phyloP scores from a whole-genome alignment of 2,329 filamentous ascomycete genomes.

The Cladophialophora exuberans region DNA sequence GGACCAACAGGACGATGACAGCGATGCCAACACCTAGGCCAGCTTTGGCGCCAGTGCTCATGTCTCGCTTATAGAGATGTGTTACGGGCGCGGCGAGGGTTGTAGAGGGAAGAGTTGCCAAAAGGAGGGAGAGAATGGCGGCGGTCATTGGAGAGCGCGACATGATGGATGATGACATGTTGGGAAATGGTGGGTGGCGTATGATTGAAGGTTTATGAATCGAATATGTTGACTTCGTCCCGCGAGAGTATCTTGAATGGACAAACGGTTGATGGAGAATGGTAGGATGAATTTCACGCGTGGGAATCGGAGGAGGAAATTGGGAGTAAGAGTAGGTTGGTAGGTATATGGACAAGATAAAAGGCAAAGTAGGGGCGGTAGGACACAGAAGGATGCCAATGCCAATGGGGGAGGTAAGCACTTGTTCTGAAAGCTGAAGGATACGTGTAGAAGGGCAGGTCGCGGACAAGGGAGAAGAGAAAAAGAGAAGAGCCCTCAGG shows the following conservation, averaged over 20 bases:
- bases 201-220: not conserved
- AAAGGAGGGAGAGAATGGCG: conserved; percentile 14
- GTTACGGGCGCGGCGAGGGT: conserved; percentile 23
- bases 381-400: conserved; percentile 8
- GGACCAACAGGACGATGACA: conserved; percentile 26
- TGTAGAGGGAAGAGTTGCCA: conserved; percentile 19
- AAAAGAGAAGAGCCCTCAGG: conserved; percentile 1
- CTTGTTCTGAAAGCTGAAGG: conserved; percentile 16
- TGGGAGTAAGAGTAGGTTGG: conserved; percentile 3
- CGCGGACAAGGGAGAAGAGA: conserved; percentile 6
- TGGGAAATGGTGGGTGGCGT: not conserved
- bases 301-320: conserved; percentile 4
- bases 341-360: conserved; percentile 3
- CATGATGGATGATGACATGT: conserved; percentile 18
- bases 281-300: not conserved
- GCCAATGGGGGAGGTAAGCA: conserved; percentile 15
- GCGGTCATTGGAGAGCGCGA: conserved; percentile 4
- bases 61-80: conserved; percentile 27
- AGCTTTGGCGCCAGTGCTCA: conserved; percentile 32
- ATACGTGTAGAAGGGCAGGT: conserved; percentile 7
- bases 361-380: conserved; percentile 7
- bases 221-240: conserved; percentile 15
- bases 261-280: not conserved
- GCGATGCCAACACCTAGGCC: conserved; percentile 33
- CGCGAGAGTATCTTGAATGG: conserved; percentile 12